These are phyloP conservation scores for Vinca minor DNA, from an alignment of 257 asterid species.

Conservation along the genomic window DNA sequence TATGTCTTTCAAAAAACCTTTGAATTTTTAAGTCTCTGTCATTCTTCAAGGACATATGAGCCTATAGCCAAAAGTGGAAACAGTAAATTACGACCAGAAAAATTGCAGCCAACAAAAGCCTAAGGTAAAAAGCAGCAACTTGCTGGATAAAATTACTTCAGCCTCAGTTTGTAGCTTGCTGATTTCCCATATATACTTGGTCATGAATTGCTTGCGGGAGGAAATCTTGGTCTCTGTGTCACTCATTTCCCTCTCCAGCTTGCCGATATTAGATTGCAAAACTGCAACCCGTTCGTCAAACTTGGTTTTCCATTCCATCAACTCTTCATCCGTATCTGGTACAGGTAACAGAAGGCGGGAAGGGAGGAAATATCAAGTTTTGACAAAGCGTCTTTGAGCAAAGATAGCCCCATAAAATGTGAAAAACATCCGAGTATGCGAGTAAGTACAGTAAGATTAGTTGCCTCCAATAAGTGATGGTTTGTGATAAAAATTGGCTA, in stretches of 20 bases:
- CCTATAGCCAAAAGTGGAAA: constrained; percentile 34
- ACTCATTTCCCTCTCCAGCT: constrained; percentile 59
- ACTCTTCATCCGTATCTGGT: constrained; percentile 88
- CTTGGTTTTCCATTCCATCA: constrained; percentile 84
- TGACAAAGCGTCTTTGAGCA: not conserved
- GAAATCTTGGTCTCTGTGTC: constrained; percentile 49
- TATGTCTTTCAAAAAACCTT: constrained; percentile 50
- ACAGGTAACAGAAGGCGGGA: constrained; percentile 12
- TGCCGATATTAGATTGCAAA: constrained; percentile 43
- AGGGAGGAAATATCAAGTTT: constrained; percentile 5
- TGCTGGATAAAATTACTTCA: constrained; percentile 41
- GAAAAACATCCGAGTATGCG: constrained; percentile 1
- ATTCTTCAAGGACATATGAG: constrained; percentile 54
- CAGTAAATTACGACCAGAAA: constrained; percentile 16
- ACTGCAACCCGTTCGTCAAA: constrained; percentile 67
- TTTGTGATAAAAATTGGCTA: constrained; percentile 14
- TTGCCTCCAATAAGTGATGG: not conserved
- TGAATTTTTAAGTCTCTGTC: constrained; percentile 52
- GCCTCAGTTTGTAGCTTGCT: constrained; percentile 69
- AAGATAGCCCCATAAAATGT: not conserved
- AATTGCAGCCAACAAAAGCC: constrained; percentile 14
- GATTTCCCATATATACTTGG: constrained; percentile 38
- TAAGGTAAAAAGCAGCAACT: constrained; percentile 14
- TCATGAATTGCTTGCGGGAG: constrained; percentile 29
- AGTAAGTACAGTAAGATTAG: too few species aligned